A percentile compares a stretch with the other conserved stretches of the same genome.
These are phyloP conservation scores for Amanita muscaria DNA, from an alignment of 768 basidiomycete species.

Conservation along the genomic window DNA sequence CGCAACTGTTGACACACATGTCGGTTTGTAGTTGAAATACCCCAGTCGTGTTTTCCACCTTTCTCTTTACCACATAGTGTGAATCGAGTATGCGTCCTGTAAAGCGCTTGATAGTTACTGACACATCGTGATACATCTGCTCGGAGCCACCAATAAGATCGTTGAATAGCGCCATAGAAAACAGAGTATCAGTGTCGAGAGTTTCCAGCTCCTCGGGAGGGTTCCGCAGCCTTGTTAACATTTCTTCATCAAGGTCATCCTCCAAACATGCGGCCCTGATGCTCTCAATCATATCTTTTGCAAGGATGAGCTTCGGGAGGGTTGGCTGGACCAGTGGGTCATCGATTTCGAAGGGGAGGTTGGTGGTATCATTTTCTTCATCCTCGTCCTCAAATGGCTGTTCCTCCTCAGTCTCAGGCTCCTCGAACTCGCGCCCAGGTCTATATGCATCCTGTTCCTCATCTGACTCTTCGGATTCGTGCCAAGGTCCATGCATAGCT, in stretches of 20 bases:
- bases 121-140: not conserved
- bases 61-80: not conserved
- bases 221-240: not conserved
- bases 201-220: not conserved
- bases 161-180: not conserved
- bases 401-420: not conserved
- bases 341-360: too few species aligned
- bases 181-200: not conserved
- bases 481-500: not conserved
- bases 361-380: not conserved
- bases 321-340: not conserved
- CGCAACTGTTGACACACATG: conserved; percentile 1
- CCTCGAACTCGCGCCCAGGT: not conserved
- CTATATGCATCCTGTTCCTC: not conserved
- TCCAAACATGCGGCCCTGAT: not conserved
- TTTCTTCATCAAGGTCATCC: not conserved
- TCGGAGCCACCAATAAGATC: not conserved
- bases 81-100: not conserved
- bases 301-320: not conserved
- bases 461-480: not conserved
- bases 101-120: not conserved
- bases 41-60: not conserved
- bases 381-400: not conserved
- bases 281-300: not conserved
- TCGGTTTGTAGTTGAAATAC: not conserved